A percentile compares a stretch with the other conserved stretches of the same genome.
phyloP scores from a whole-genome alignment of 192 early-diverging fungal species.

The Coemansia reversa region DNA sequence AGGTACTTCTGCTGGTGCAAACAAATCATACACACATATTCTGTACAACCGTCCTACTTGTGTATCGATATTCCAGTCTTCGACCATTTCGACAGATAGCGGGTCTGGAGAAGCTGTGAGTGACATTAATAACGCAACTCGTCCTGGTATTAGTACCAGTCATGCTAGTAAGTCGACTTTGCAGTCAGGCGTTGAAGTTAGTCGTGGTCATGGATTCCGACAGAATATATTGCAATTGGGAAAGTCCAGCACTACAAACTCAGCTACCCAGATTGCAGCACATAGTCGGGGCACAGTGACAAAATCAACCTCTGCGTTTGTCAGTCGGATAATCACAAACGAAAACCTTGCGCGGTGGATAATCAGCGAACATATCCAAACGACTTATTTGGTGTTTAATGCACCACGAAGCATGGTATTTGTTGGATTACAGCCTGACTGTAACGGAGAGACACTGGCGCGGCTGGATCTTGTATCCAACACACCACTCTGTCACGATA shows the following conservation, averaged over 20 bases:
- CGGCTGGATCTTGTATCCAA: constrained; percentile 72
- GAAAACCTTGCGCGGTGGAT: constrained; percentile 61
- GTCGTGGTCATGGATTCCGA: constrained; percentile 22
- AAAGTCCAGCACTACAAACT: neutral
- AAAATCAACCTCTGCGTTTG: constrained; percentile 73
- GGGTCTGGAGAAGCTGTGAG: neutral
- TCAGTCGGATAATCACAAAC: constrained; percentile 66
- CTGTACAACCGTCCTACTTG: constrained; percentile 38
- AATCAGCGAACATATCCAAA: constrained; percentile 9
- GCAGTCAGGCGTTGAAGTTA: constrained; percentile 2
- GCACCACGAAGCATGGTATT: constrained; percentile 28
- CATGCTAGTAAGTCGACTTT: constrained; percentile 13
- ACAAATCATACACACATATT: constrained; percentile 1
- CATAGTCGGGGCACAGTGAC: constrained; percentile 68
- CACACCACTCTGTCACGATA: constrained; percentile 81
- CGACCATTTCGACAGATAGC: neutral
- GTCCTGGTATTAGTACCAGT: neutral
- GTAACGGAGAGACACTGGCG: constrained; percentile 68
- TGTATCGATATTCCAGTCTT: constrained; percentile 19
- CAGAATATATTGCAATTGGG: constrained; percentile 19
- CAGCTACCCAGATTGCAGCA: constrained; percentile 21
- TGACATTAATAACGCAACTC: neutral
- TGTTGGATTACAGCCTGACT: constrained; percentile 40
- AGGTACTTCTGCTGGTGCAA: neutral
- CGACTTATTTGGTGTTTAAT: constrained; percentile 34